Base-by-base conservation (phyloP, 805 yeast genomes). In the Maudiozyma turicensis region DNA sequence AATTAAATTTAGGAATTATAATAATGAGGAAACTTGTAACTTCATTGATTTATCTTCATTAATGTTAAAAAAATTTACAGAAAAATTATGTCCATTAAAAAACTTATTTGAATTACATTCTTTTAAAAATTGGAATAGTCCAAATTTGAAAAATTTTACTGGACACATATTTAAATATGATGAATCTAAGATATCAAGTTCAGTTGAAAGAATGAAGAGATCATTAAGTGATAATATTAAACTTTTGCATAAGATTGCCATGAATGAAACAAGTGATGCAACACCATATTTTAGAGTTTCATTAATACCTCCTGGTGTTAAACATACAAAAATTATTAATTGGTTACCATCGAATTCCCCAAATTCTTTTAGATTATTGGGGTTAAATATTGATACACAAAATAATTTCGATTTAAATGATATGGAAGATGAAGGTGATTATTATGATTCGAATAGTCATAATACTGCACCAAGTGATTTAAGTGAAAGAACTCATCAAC, bases 141-240 rank as follows among this genome's bases (percentile, higher is more conserved):
- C 60, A 10, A 48, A 48, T 13, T 44, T 61, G 1, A 45, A 35
- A 20, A 29, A 40, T 31, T 61, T 60, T 45, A 45, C 60, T 11
- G 67, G 65, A 4, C 64, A 63, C 45, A 45, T 57, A 8, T 57
- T 61, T 43, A 55, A 55, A 47, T 59, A 52, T 45, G 58, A 59
- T 45, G 54, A 54, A 41, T 43, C 58, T 3, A 40, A 55, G 1
- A 48, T 48, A 47, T 45, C 56, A 8, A 52, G 52, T 8, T 52
- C 56, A 6, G 47, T 50, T 5, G 56, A 51, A 32, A 48, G 54
- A 15, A 34, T 39, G n/a, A 43, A 43, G 9, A 46, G 46, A 29
- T 46, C 50, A 11, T 32, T 60, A 8, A 42, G 49, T 39, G 51
- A 52, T 9, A 58, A 55, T 42, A 41, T 58, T n/a, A 44, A 48